These are phyloP conservation scores for Betula pendula DNA, from an alignment of 306 rosid species.

Conservation along the genomic window DNA sequence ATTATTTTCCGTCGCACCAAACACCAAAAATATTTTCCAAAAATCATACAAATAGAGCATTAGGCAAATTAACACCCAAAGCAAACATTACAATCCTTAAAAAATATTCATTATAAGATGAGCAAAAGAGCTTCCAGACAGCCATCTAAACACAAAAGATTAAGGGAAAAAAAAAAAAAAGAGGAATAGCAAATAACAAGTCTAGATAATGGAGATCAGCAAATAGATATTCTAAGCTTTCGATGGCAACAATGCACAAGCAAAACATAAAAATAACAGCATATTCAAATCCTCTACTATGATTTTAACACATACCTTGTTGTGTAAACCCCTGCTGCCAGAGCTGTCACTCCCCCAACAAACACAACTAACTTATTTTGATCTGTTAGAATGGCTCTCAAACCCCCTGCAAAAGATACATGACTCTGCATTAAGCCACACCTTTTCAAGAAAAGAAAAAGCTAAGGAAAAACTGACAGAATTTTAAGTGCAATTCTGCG, in stretches of 20 bases:
- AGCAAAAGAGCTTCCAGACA: neutral
- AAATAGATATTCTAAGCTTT: slow-evolving; percentile 3
- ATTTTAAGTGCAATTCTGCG: neutral
- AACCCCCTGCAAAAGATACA: slow-evolving; percentile 73
- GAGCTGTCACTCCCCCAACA: slow-evolving; percentile 96
- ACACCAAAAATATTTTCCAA: too few relatives aligned
- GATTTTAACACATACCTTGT: slow-evolving; percentile 59
- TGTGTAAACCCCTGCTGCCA: slow-evolving; percentile 95
- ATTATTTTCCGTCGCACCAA: too few relatives aligned
- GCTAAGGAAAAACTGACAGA: neutral
- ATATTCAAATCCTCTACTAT: slow-evolving; percentile 9
- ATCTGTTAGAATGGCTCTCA: slow-evolving; percentile 89
- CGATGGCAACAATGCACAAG: neutral
- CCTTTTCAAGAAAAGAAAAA: neutral
- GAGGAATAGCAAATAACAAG: too few relatives aligned
- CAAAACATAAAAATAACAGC: neutral
- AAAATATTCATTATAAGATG: neutral
- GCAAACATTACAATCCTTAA: neutral
- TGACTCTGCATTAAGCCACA: neutral
- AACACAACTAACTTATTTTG: slow-evolving; percentile 96
- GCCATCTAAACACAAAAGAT: neutral
- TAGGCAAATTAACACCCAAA: neutral
- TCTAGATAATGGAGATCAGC: neutral
- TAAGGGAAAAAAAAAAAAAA: neutral
- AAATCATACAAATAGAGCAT: too few relatives aligned